Evolutionary conservation across 1,284 basidiomycete genomes (phyloP).

Genomic region (Sporisorium scitamineum): DNA sequence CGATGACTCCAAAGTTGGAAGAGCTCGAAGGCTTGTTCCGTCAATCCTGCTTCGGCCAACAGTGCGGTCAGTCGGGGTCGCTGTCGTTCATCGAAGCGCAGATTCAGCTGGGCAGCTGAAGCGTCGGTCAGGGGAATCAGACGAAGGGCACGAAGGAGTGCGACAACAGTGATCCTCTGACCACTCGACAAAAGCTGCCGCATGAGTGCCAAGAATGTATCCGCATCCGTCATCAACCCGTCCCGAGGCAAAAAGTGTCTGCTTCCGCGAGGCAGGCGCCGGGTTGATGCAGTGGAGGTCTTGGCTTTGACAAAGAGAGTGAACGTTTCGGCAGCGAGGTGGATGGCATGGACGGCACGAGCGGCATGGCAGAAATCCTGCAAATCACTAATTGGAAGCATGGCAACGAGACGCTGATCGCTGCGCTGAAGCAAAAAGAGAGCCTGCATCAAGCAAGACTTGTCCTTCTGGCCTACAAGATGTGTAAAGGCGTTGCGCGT

Average conservation of each 20-base stretch:
- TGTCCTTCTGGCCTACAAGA: conserved; percentile 25
- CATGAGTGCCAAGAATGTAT: conserved; percentile 23
- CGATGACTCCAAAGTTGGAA: conserved; percentile 38
- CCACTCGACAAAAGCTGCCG: conserved; percentile 6
- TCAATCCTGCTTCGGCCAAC: conserved; percentile 23
- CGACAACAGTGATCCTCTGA: conserved; percentile 13
- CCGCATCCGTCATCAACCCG: conserved; percentile 26
- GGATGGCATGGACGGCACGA: not conserved
- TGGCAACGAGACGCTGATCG: conserved; percentile 34
- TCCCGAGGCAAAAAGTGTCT: conserved; percentile 27
- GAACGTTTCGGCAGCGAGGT: conserved; percentile 21
- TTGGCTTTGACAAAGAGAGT: conserved; percentile 36
- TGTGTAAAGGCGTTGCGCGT: conserved; percentile 23
- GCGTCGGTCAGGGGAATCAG: conserved; percentile 27
- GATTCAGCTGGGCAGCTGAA: conserved; percentile 24
- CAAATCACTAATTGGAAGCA: conserved; percentile 24
- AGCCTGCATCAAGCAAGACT: conserved; percentile 8
- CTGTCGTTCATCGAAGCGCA: conserved; percentile 14
- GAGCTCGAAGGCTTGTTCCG: conserved; percentile 33
- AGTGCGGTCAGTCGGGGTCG: conserved; percentile 14
- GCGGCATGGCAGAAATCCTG: conserved; percentile 34
- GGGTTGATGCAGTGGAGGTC: conserved; percentile 6
- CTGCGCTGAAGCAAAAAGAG: conserved; percentile 27
- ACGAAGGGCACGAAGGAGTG: conserved; percentile 27
- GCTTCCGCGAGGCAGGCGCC: not conserved